phyloP scores from a whole-genome alignment of 768 basidiomycete genomes.

The Kwoniella sp. region DNA sequence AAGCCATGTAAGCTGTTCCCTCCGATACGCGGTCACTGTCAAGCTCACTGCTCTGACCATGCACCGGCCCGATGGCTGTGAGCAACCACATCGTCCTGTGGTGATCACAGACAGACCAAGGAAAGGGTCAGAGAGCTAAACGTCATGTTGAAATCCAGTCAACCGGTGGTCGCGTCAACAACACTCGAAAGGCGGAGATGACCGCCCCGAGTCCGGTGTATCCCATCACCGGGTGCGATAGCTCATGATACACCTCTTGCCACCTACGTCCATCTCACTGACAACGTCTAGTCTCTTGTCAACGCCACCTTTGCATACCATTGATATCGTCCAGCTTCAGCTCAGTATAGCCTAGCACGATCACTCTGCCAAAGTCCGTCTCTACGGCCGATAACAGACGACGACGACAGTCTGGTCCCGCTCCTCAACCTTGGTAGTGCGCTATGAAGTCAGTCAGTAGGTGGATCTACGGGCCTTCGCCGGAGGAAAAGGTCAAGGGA shows the following conservation, averaged over 20 bases:
- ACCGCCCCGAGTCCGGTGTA: too few species aligned
- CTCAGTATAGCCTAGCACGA: too few species aligned
- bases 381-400: too few species aligned
- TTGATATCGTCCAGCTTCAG: neutral
- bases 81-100: slow-evolving; percentile 30
- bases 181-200: neutral
- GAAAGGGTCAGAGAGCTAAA: neutral
- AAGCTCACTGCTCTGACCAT: slow-evolving; percentile 27
- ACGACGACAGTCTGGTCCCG: neutral
- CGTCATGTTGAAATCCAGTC: neutral
- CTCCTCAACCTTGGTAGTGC: neutral
- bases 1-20: too few species aligned
- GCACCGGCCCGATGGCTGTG: slow-evolving; percentile 31
- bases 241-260: too few species aligned
- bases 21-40: neutral
- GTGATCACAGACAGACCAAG: neutral
- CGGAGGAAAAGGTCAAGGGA: slow-evolving; percentile 83
- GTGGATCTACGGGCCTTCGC: slow-evolving; percentile 91
- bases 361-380: too few species aligned
- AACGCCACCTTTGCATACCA: neutral
- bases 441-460: slow-evolving; percentile 62
- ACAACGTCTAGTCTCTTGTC: neutral
- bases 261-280: neutral
- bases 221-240: too few species aligned
- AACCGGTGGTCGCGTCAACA: neutral